A percentile compares a stretch with the other conserved stretches of the same genome.
Conservation (phyloP, 768 basidiomycete genomes). For the Kwoniella heveanensis region DNA sequence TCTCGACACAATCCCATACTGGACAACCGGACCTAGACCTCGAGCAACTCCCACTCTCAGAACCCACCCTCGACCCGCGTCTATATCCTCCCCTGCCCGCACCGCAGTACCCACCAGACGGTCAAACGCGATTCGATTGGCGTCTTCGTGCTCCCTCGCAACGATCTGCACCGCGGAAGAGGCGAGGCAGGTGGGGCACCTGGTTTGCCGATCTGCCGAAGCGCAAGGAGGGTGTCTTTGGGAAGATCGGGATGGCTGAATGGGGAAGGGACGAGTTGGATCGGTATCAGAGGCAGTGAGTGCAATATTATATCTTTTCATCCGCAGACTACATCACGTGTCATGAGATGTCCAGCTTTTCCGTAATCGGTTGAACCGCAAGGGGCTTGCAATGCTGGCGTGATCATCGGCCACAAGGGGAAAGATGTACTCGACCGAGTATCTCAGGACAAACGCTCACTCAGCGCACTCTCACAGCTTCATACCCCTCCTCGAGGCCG, state of each 20-base stretch:
- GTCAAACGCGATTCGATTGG: conserved; percentile 65
- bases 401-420: no score
- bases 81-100: not conserved
- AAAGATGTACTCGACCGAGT: no score
- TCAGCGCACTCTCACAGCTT: conserved; percentile 60
- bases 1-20: no score
- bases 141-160: conserved; percentile 60
- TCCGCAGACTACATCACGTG: no score
- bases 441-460: no score
- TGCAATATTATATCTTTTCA: conserved; percentile 7
- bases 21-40: not conserved
- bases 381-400: no score
- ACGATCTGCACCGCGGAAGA: conserved; percentile 7
- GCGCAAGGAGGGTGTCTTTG: conserved; percentile 4
- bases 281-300: conserved; percentile 64
- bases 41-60: not conserved
- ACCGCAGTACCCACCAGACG: conserved; percentile 37
- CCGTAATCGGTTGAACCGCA: no score
- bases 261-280: conserved; percentile 60
- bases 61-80: not conserved
- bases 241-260: conserved; percentile 20
- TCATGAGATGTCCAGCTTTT: no score
- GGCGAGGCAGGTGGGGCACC: conserved; percentile 14
- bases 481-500: conserved; percentile 61
- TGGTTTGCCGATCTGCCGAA: conserved; percentile 7